Evolutionary conservation across 2,329 filamentous ascomycete genomes (phyloP), one percentile per base, ranked within the genome.

Genomic region (Aspergillus sojae): DNA sequence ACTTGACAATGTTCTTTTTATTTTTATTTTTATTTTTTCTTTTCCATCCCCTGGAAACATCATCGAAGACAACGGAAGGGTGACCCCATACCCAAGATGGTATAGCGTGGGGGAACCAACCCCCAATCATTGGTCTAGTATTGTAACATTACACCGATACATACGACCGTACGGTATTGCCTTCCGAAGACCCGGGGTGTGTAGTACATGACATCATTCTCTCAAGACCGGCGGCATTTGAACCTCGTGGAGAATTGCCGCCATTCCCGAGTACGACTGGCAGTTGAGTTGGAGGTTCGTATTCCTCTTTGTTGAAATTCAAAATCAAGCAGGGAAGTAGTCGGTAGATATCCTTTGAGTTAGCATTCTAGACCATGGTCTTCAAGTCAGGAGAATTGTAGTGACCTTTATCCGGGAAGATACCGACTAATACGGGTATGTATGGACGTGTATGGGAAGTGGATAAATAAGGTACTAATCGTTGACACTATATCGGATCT

Each of bases 401-500:
- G 34, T 36, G 14, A 7, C 34, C 14, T 36, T 36, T 6, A 36
- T 36, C 34, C 34, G 34, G 46, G 28, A 28, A 48, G 23, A 28
- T 48, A 26, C 43, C 39, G 16, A 41, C 28, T 48, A 11, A 16
- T 48, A 48, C 46, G 46, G n/a, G 10, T 46, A 46, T 39, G 52
- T 30, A 55, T 23, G 21, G 23, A 36, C 30, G n/a, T 34, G n/a
- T 36, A 54, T n/a, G 45, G 45, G 6, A 19, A 53, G 50, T 53
- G 50, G 50, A 34, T 53, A 34, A 32, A 19, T n/a, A 19, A n/a
- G 39, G 19, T 19, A 41, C 16, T 41, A 52, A 52, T 59, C 61
- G 56, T 45, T 65, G 64, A 26, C 56, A 39, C 59, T 53, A 66
- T 68, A 65, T 65, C 16, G 61, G 65, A 70, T 68, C 66, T 67